Conservation (phyloP, 805 yeast genomes). For the Zygotorulaspora sp. region DNA sequence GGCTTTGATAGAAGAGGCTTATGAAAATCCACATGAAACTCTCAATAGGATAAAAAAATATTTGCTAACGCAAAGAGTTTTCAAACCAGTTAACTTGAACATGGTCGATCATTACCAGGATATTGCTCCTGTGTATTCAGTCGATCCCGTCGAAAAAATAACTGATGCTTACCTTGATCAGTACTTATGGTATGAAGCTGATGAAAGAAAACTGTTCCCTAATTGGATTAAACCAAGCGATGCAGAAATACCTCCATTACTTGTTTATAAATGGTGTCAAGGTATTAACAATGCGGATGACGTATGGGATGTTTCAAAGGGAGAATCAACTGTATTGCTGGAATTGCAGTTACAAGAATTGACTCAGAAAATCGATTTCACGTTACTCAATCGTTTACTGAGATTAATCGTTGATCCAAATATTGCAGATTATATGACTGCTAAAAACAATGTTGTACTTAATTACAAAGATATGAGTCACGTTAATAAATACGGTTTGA, state of each 20-base stretch:
- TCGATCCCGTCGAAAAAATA: slow-evolving; percentile 90
- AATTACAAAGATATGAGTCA: slow-evolving; percentile 94
- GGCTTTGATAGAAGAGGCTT: slow-evolving; percentile 91
- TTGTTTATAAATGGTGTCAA: slow-evolving; percentile 91
- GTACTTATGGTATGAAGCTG: slow-evolving; percentile 94
- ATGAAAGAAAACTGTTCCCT: slow-evolving; percentile 80
- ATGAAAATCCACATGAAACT: slow-evolving; percentile 94
- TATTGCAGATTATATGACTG: slow-evolving; percentile 89
- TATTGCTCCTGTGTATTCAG: slow-evolving; percentile 76
- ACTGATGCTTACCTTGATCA: slow-evolving; percentile 96
- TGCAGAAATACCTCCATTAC: slow-evolving; percentile 84
- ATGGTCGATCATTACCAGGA: slow-evolving; percentile 89
- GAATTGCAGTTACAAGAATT: slow-evolving; percentile 67
- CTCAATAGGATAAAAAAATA: slow-evolving; percentile 78
- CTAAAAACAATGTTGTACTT: slow-evolving; percentile 78
- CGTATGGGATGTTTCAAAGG: slow-evolving; percentile 75
- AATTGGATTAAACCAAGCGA: slow-evolving; percentile 96
- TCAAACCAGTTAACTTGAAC: slow-evolving; percentile 80
- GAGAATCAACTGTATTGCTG: slow-evolving; percentile 78
- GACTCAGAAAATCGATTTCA: slow-evolving; percentile 83
- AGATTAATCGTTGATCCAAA: slow-evolving; percentile 81
- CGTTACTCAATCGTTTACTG: slow-evolving; percentile 74
- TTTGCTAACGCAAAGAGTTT: slow-evolving; percentile 81
- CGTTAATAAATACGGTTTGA: slow-evolving; percentile 79
- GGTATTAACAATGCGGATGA: slow-evolving; percentile 74